phyloP scores from a whole-genome alignment of 805 yeast genomes.

The Wickerhamiella brachini region DNA sequence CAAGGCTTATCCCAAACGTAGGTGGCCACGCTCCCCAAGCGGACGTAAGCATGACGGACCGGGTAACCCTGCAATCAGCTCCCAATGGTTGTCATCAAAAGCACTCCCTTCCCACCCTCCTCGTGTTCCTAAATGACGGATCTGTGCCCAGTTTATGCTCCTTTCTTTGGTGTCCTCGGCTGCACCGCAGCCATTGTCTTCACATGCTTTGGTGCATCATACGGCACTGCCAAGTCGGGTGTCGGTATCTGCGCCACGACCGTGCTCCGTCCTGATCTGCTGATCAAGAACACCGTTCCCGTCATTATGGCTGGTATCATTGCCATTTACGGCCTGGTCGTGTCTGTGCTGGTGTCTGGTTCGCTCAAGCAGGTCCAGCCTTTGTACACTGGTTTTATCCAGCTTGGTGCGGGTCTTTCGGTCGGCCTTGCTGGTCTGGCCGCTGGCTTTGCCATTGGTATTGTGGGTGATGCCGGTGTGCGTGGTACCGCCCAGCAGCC shows the following conservation, averaged over 20 bases:
- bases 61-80: slow-evolving; percentile 1
- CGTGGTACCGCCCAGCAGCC: slow-evolving; percentile 98
- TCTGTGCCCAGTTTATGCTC: slow-evolving; percentile 29
- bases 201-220: slow-evolving; percentile 98
- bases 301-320: slow-evolving; percentile 99
- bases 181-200: slow-evolving; percentile 98
- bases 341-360: slow-evolving; percentile 85
- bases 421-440: slow-evolving; percentile 96
- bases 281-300: slow-evolving; percentile 88
- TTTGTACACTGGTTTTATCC: slow-evolving; percentile 92
- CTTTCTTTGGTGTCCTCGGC: slow-evolving; percentile 98
- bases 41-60: background rate
- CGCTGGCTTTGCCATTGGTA: slow-evolving; percentile 98
- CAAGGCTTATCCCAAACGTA: too few relatives aligned
- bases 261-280: slow-evolving; percentile 91
- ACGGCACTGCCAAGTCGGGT: slow-evolving; percentile 98
- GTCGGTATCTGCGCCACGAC: slow-evolving; percentile 98
- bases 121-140: slow-evolving; percentile 10
- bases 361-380: slow-evolving; percentile 84
- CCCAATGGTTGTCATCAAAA: background rate
- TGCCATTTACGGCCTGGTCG: slow-evolving; percentile 95
- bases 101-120: background rate
- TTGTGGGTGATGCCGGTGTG: slow-evolving; percentile 99
- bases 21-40: too few relatives aligned
- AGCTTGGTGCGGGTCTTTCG: slow-evolving; percentile 93